Base-by-base conservation (phyloP, 148 eudicot species). In the Simmondsia chinensis region DNA sequence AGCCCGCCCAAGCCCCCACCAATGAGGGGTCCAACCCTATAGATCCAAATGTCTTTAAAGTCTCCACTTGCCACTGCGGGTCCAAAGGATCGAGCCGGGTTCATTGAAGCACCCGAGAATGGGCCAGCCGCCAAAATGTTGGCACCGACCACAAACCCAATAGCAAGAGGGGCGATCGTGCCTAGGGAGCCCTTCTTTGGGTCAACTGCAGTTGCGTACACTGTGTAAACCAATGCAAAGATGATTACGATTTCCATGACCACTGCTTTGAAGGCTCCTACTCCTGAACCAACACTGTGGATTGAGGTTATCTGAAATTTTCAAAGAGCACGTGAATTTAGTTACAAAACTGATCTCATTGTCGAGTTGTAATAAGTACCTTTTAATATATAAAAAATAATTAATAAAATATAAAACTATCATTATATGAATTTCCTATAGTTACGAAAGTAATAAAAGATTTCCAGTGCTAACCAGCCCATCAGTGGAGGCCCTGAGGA, bases 21-120 rank as follows among this genome's bases (percentile, higher is more conserved):
- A 43, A 87, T 47, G 31, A 87, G 83, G 13, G 94, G 96, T 6
- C 96, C 96, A 30, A 74, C 85, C 94, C 94, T 82, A 54, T 87
- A 87, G 53, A 87, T 66, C 96, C 95, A 86, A 73, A 61, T 57
- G 33, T 63, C 75, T 9, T 52, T 46, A 68, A 66, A 86, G 59
- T 81, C 63, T 1, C 80, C 76, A 48, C 81, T 73, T 1, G 71
- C 96, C 1, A 86, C 76, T 1, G 91, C 95, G 0, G 95, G 95
- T 6, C 96, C 96, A 12, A 82, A 82, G 0, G 87, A 82, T 0
- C 93, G 69, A 43, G 93, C 93, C 1, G 94, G 96, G 79, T 87
- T 87, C 96, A 82, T 87, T 1, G 96, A 86, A 27, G 87, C 96
- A 20, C 96, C 93, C 1, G 84, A 79, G 63, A 87, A 87, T 9